These are phyloP conservation scores for Pyrenula aspistea DNA, from an alignment of 495 filamentous ascomycete genomes.

Conservation along the genomic window DNA sequence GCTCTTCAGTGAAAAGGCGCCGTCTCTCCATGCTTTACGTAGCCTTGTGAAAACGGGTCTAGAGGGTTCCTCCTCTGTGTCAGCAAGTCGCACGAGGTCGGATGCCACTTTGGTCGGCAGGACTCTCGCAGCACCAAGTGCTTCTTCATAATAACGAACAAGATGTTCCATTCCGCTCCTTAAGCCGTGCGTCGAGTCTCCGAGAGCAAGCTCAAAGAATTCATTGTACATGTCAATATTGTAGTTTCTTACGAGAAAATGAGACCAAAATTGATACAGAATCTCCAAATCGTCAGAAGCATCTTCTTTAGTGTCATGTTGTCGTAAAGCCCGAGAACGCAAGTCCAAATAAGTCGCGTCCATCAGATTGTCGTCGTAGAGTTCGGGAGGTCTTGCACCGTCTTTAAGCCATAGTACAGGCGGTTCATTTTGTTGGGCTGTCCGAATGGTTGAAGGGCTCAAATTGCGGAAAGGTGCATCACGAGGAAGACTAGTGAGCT, in stretches of 20 bases:
- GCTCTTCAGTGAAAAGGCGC: slow-evolving; percentile 40
- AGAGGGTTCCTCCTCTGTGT: slow-evolving; percentile 19
- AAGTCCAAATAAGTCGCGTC: background rate
- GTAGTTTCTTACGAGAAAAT: slow-evolving; percentile 64
- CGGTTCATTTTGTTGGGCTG: background rate
- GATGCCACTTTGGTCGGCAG: slow-evolving; percentile 38
- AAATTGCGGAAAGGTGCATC: background rate
- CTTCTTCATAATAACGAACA: slow-evolving; percentile 45
- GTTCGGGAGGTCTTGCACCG: background rate
- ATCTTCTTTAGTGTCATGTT: background rate
- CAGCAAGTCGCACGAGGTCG: slow-evolving; percentile 41
- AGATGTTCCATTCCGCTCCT: slow-evolving; percentile 41
- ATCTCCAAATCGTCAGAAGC: slow-evolving; percentile 38
- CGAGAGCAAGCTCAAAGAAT: slow-evolving; percentile 58
- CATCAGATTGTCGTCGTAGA: background rate
- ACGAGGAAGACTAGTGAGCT: slow-evolving; percentile 1
- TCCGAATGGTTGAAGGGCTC: background rate
- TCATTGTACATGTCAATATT: slow-evolving; percentile 70
- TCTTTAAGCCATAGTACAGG: background rate
- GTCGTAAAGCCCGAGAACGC: background rate
- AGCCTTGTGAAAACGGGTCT: slow-evolving; percentile 36
- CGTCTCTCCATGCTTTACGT: slow-evolving; percentile 38
- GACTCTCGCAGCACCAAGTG: slow-evolving; percentile 31
- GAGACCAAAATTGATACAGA: slow-evolving; percentile 70
- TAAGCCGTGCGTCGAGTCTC: slow-evolving; percentile 43